Evolutionary conservation across 2,329 filamentous ascomycete species (phyloP).

Genomic region (Dactylonectria macrodidyma): DNA sequence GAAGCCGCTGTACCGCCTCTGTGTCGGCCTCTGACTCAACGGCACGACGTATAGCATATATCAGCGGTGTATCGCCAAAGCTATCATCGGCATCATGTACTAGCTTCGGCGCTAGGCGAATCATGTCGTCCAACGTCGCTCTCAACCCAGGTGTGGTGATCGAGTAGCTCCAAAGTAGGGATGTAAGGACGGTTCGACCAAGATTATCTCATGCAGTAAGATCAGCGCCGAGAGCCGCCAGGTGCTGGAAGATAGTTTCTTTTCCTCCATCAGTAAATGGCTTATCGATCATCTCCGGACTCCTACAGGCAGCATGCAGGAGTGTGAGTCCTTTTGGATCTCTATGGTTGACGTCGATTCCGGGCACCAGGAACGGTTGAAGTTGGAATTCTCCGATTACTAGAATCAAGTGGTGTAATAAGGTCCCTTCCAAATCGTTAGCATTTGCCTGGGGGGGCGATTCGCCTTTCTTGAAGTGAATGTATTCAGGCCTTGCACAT

Average conservation of each 20-base stretch:
- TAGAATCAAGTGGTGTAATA: conserved; percentile 1
- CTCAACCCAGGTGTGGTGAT: neutral
- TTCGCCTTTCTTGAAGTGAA: neutral
- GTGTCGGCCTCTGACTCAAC: neutral
- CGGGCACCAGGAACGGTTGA: conserved; percentile 14
- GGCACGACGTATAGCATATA: neutral
- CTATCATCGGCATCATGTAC: neutral
- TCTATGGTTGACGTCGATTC: conserved; percentile 16
- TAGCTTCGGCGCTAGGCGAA: neutral
- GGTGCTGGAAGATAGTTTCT: neutral
- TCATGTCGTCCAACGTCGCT: neutral
- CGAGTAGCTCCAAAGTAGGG: neutral
- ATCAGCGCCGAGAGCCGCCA: neutral
- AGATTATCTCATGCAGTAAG: neutral
- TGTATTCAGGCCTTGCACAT: no score
- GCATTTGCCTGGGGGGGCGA: no score
- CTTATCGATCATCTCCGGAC: no score
- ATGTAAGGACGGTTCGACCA: neutral
- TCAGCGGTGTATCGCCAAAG: neutral
- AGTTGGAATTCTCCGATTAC: conserved; percentile 11
- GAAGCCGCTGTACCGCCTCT: neutral
- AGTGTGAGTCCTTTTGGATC: neutral
- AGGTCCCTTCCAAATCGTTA: no score
- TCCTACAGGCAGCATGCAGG: neutral
- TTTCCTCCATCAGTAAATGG: neutral